Conservation (phyloP, 345 rosid species). For the Rhodomyrtus tomentosa region DNA sequence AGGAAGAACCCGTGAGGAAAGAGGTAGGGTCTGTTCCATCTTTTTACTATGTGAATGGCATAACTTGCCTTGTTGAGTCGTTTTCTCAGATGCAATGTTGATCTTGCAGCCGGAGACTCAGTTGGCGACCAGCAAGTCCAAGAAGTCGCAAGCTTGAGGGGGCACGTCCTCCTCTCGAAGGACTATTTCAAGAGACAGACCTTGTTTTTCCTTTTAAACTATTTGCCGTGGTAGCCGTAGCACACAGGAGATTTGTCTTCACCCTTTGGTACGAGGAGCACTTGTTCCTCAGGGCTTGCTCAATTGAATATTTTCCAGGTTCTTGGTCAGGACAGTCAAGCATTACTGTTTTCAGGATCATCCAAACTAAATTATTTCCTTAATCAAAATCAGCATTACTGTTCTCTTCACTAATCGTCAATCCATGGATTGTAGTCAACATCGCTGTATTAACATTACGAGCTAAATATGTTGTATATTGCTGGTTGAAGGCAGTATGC, state of each 20-base stretch:
- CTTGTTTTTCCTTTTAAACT: background rate
- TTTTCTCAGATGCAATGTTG: background rate
- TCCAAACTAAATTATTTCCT: background rate
- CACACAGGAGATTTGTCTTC: background rate
- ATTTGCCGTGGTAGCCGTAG: background rate
- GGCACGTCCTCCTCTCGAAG: background rate
- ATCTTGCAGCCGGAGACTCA: constrained; percentile 33
- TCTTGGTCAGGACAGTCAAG: background rate
- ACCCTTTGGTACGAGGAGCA: background rate
- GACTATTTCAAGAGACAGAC: background rate
- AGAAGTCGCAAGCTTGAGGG: constrained; percentile 14
- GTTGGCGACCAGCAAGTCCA: constrained; percentile 26
- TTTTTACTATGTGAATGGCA: background rate
- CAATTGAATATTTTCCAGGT: background rate
- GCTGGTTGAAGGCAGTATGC: background rate
- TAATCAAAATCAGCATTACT: background rate
- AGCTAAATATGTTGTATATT: too few relatives aligned
- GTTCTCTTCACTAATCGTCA: background rate
- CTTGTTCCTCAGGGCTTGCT: background rate
- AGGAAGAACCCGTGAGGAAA: constrained; percentile 34
- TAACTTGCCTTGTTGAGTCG: background rate
- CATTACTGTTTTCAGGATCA: background rate
- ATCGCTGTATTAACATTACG: background rate
- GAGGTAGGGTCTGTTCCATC: constrained; percentile 10
- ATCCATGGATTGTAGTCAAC: background rate